Base-by-base conservation (phyloP, 1,139 yeast species). In the Kazachstania sp. region DNA sequence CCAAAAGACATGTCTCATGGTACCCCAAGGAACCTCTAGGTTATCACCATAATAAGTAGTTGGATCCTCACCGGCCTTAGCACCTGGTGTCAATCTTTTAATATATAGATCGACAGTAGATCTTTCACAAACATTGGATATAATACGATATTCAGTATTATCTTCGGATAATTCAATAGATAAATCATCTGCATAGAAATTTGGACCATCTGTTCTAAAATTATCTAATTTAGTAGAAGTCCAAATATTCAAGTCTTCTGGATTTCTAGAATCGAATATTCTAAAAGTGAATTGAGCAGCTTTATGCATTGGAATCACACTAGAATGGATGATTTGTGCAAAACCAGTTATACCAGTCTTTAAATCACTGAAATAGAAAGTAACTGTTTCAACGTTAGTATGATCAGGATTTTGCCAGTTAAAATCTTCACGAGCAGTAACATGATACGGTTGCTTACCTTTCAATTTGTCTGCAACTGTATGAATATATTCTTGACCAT, bases 1-100 rank as follows among this genome's bases (percentile, higher is more conserved):
- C 97, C 97, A 92, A 70, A 92, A 92, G 18, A 79, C 72, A 64
- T 92, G 98, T 67, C 96, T 81, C 97, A 92, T 88, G 16, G 86
- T 74, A 11, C 98, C 98, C 98, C 98, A 92, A 23, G 97, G 97
- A 55, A 85, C 79, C 34, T 72, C 75, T 19, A 74, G 60, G 63
- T 90, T 90, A 37, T 83, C 84, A 51, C 98, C 98, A 64, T 87
- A 92, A 54, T 75, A 74, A 19, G 97, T 84, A 44, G 75, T 69
- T 52, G 97, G 97, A 61, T 88, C 87, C 44, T 78, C 75, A 58
- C 98, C 98, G 59, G 92, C 85, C 68, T 90, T 86, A 57, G 88
- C 82, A 41, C 96, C 95, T 7, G 86, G 84, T n/a, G 80, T 82
- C 43, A 77, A 66, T 55, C 81, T 75, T 36, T 72, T 74, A 59